These are phyloP conservation scores for Solanum lycopersicoides DNA, from an alignment of 257 asterid genomes.

Conservation along the genomic window DNA sequence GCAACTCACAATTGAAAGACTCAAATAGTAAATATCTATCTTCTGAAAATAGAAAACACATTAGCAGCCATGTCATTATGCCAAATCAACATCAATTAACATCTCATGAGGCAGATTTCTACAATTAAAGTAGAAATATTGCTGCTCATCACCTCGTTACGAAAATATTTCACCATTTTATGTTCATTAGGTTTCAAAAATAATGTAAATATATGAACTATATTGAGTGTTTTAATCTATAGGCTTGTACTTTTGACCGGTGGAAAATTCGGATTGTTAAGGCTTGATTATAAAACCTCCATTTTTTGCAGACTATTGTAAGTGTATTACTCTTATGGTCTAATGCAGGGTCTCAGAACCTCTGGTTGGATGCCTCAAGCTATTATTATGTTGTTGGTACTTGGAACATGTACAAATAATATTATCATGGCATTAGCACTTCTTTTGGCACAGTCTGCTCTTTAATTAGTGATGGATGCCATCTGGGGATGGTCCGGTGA, in stretches of 20 bases:
- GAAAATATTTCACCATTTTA: background rate
- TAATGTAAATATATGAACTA: background rate
- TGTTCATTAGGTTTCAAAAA: background rate
- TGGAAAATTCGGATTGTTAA: background rate
- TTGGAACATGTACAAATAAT: conserved; percentile 51
- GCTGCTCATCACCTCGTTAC: background rate
- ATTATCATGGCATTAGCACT: conserved; percentile 64
- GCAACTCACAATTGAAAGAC: no score
- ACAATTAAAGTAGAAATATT: background rate
- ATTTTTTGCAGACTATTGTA: background rate
- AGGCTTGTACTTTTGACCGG: background rate
- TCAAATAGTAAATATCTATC: no score
- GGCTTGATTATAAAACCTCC: background rate
- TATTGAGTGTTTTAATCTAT: background rate
- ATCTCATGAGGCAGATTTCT: no score
- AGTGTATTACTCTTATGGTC: background rate
- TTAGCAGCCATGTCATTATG: no score
- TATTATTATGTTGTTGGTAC: conserved; percentile 30
- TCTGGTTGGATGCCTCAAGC: conserved; percentile 89
- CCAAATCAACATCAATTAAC: no score
- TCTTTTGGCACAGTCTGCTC: conserved; percentile 70
- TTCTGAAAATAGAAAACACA: no score
- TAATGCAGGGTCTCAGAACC: conserved; percentile 45
- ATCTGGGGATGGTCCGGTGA: conserved; percentile 37
- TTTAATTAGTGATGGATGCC: conserved; percentile 39